Evolutionary conservation across 805 yeast species (phyloP), one percentile per base, ranked within the genome.

Genomic region (Priceomyces fermenticarens): DNA sequence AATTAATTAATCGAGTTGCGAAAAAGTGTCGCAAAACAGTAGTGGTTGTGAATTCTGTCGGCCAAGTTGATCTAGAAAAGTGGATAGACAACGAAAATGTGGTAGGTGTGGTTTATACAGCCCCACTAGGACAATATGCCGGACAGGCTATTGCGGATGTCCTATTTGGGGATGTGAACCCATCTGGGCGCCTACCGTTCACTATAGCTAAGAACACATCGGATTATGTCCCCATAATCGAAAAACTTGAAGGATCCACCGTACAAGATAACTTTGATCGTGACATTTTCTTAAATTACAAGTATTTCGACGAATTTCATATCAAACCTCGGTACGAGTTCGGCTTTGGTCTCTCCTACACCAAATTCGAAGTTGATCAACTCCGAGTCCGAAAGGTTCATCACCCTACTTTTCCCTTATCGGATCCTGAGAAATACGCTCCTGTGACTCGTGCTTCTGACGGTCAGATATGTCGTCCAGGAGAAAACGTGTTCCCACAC

Each of bases 131-230:
- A n/a, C 75, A 70, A 47, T 71, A 63, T 52, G 68, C 71, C 31
- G 87, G 85, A 1, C 64, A 70, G 37, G 83, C 84, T 1, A 57
- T 80, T 17, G 77, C 82, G 2, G 81, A 78, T 31, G 70, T 79
- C 0, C 52, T 81, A 13, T 81, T 77, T 57, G 86, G 87, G 1
- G 81, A 76, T 29, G 67, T 63, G n/a, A 75, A 74, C 45, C 85
- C 86, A 7, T 76, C 83, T 29, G 87, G 86, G 4, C 70, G 74
- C 44, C 63, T 81, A 28, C 85, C 87, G 1, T 80, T 80, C 52
- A 78, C 86, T 3, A 70, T 81, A 46, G 83, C 86, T 10, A 73
- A 70, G 51, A 72, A 75, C 45, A 62, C 60, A 27, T 69, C 54
- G 55, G 70, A 65, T 40, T 68, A 80, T 47, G 75, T 73, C 17